Conservation (phyloP, 257 asterid species). For the Phtheirospermum japonicum region DNA sequence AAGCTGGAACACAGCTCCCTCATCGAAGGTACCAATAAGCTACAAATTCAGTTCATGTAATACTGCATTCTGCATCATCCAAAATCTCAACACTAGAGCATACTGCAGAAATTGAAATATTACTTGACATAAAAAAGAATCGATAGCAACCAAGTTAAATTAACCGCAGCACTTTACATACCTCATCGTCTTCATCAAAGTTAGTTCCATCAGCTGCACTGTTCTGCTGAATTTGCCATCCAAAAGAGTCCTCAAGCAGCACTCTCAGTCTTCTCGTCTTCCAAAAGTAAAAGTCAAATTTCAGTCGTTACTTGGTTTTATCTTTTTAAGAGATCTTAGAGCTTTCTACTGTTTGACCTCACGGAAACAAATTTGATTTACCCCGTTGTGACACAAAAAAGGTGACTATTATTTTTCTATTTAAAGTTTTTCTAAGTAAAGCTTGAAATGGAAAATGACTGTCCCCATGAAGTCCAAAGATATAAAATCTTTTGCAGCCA, state of each 20-base stretch:
- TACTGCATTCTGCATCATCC: too few species aligned
- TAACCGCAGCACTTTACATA: slow-evolving; percentile 27
- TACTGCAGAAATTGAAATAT: slow-evolving; percentile 47
- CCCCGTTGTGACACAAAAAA: background rate
- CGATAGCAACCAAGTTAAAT: background rate
- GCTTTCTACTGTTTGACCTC: slow-evolving; percentile 17
- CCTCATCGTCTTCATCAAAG: slow-evolving; percentile 78
- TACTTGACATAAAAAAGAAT: background rate
- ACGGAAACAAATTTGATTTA: background rate
- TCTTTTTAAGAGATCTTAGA: background rate
- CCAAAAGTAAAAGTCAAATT: too few species aligned
- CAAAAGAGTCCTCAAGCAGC: slow-evolving; percentile 71
- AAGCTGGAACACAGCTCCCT: too few species aligned
- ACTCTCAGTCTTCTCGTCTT: slow-evolving; percentile 29
- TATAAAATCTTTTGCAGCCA: background rate
- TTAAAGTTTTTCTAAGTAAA: background rate
- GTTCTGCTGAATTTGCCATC: slow-evolving; percentile 80
- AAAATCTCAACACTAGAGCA: too few species aligned
- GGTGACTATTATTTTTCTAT: background rate
- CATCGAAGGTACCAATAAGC: too few species aligned
- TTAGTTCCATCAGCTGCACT: too few species aligned
- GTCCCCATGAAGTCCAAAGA: background rate
- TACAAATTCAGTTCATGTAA: too few species aligned
- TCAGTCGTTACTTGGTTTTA: slow-evolving; percentile 2
- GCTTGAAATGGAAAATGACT: background rate